Conservation (phyloP, 148 eudicot genomes). For the Vaccinium darrowii region DNA sequence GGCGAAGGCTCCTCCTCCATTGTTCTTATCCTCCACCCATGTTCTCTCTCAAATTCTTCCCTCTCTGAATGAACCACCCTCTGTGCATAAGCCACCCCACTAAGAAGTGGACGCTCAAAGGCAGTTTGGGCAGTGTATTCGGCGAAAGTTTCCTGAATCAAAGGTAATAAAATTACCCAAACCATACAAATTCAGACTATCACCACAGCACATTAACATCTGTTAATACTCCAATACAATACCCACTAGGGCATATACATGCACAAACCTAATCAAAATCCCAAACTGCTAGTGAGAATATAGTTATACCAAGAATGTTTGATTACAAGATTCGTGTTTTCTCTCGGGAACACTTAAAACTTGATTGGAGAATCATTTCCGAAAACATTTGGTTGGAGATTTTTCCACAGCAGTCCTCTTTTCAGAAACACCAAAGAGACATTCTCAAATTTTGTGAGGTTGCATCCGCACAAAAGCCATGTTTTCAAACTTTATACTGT, state of each 20-base stretch:
- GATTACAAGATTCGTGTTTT: neutral
- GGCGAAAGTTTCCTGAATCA: constrained; percentile 65
- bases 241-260: neutral
- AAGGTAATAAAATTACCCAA: neutral
- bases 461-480: neutral
- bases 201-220: neutral
- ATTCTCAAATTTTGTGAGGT: neutral
- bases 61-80: constrained; percentile 54
- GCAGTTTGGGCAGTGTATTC: constrained; percentile 68
- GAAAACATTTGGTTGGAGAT: neutral
- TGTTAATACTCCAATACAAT: neutral
- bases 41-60: constrained; percentile 58
- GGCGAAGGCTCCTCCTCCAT: constrained; percentile 70
- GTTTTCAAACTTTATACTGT: neutral
- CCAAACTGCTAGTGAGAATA: neutral
- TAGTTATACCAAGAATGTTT: neutral
- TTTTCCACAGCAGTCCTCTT: neutral
- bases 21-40: constrained; percentile 61
- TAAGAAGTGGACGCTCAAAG: constrained; percentile 66
- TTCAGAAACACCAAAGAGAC: neutral
- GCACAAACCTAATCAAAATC: constrained; percentile 1
- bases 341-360: neutral
- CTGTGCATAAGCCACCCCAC: constrained; percentile 75
- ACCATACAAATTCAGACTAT: neutral
- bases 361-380: neutral